Conservation (phyloP, 176 grass and related monocot species). For the Thalia dealbata region DNA sequence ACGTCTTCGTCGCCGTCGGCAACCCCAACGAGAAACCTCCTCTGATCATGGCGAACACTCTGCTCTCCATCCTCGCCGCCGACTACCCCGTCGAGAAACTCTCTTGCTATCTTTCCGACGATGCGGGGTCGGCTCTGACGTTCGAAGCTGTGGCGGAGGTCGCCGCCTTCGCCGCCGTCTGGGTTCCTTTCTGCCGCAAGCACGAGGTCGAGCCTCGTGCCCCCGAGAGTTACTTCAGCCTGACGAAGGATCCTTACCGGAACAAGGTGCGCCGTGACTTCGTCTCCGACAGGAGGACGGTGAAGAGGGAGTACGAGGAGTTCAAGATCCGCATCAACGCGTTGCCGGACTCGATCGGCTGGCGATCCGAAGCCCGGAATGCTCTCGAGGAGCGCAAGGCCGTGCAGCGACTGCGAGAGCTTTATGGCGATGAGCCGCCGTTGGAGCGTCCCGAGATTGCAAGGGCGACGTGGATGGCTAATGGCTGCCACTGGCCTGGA, state of each 20-base stretch:
- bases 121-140: background rate
- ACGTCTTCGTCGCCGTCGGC: background rate
- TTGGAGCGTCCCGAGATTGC: background rate
- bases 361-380: conserved; percentile 25
- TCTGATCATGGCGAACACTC: background rate
- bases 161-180: conserved; percentile 4
- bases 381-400: conserved; percentile 16
- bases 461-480: conserved; percentile 38
- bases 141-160: background rate
- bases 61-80: background rate
- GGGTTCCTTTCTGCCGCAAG: conserved; percentile 42
- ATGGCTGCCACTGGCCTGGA: conserved; percentile 32
- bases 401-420: background rate
- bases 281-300: conserved; percentile 30
- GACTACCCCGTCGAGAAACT: conserved; percentile 1
- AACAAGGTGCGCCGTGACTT: conserved; percentile 30
- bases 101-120: background rate
- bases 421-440: conserved; percentile 4
- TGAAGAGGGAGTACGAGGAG: conserved; percentile 42
- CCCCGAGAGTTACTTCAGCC: conserved; percentile 32
- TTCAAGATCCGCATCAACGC: conserved; percentile 39
- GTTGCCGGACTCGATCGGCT: conserved; percentile 20
- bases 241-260: conserved; percentile 30
- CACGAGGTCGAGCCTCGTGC: conserved; percentile 32
- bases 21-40: background rate